Conservation (phyloP, 768 basidiomycete species). For the Termitomyces sp. region DNA sequence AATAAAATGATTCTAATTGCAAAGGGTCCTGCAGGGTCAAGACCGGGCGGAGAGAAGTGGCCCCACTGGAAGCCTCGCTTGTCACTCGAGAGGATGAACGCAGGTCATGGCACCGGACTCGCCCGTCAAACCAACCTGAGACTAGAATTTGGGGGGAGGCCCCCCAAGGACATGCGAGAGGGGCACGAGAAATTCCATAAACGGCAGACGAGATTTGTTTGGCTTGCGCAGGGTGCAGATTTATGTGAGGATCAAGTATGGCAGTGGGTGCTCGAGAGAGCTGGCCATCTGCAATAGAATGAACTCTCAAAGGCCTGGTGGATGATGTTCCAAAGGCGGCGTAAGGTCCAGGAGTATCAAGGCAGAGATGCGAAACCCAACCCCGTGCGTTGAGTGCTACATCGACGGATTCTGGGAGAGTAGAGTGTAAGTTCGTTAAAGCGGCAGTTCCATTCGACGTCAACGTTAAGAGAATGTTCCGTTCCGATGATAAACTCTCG, state of each 20-base stretch:
- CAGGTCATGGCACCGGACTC: slow-evolving; percentile 70
- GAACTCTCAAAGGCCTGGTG: slow-evolving; percentile 49
- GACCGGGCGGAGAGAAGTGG: slow-evolving; percentile 46
- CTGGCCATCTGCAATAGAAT: slow-evolving; percentile 41
- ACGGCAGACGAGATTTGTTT: slow-evolving; percentile 46
- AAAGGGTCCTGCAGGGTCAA: slow-evolving; percentile 61
- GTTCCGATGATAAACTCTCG: slow-evolving; percentile 48
- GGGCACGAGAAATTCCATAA: slow-evolving; percentile 62
- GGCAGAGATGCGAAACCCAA: slow-evolving; percentile 59
- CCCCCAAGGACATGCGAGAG: slow-evolving; percentile 62
- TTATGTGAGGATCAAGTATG: slow-evolving; percentile 35
- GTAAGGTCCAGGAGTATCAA: slow-evolving; percentile 46
- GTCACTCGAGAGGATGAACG: slow-evolving; percentile 37
- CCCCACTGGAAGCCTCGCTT: slow-evolving; percentile 8
- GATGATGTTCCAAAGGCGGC: slow-evolving; percentile 68
- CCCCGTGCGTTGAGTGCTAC: slow-evolving; percentile 46
- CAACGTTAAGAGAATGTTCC: slow-evolving; percentile 44
- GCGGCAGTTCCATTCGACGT: slow-evolving; percentile 49
- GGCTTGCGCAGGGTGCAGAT: slow-evolving; percentile 13
- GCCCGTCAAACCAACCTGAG: slow-evolving; percentile 81
- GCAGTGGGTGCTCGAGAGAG: slow-evolving; percentile 44
- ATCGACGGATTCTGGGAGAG: slow-evolving; percentile 17
- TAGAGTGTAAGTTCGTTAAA: slow-evolving; percentile 19
- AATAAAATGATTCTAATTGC: slow-evolving; percentile 70
- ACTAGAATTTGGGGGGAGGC: slow-evolving; percentile 64